phyloP scores from a whole-genome alignment of 352 stramenopile genomes.

The Globisporangium sylvaticum region DNA sequence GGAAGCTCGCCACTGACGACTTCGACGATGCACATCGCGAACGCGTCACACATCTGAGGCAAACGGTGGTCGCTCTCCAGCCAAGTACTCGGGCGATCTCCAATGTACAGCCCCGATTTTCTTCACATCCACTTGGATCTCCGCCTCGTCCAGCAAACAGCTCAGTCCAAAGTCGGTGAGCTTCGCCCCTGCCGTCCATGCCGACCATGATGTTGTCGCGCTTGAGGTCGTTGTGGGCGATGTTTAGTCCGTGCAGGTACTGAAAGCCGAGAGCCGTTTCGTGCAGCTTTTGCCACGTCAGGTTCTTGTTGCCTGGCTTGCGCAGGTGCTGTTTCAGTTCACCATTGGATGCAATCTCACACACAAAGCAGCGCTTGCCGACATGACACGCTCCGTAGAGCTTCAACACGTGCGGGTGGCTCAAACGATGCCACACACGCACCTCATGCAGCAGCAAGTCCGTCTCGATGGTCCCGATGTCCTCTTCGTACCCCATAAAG shows the following conservation, averaged over 20 bases:
- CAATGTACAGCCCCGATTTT: neutral
- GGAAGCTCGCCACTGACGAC: neutral
- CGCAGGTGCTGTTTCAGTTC: slow-evolving; percentile 23
- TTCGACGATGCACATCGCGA: neutral
- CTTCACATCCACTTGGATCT: slow-evolving; percentile 2
- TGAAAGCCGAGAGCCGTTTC: slow-evolving; percentile 12
- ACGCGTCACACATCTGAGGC: slow-evolving; percentile 6
- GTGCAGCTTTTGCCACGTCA: slow-evolving; percentile 18
- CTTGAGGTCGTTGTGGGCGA: slow-evolving; percentile 22
- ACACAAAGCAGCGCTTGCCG: slow-evolving; percentile 28
- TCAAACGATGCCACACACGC: too few relatives aligned
- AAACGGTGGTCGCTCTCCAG: neutral
- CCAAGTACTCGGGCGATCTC: slow-evolving; percentile 2
- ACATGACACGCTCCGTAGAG: slow-evolving; percentile 33
- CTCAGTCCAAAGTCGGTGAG: slow-evolving; percentile 23
- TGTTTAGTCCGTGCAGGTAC: slow-evolving; percentile 18
- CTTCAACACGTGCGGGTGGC: too few relatives aligned
- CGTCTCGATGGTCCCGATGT: neutral
- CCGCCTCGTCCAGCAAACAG: slow-evolving; percentile 1
- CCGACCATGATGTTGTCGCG: slow-evolving; percentile 9
- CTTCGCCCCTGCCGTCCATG: slow-evolving; percentile 16
- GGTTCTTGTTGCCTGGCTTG: neutral
- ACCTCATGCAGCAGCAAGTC: slow-evolving; percentile 22
- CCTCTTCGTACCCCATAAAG: slow-evolving; percentile 15
- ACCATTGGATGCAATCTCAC: too few relatives aligned